Conservation (phyloP, 441 rosid species). For the Populus tomentosa region DNA sequence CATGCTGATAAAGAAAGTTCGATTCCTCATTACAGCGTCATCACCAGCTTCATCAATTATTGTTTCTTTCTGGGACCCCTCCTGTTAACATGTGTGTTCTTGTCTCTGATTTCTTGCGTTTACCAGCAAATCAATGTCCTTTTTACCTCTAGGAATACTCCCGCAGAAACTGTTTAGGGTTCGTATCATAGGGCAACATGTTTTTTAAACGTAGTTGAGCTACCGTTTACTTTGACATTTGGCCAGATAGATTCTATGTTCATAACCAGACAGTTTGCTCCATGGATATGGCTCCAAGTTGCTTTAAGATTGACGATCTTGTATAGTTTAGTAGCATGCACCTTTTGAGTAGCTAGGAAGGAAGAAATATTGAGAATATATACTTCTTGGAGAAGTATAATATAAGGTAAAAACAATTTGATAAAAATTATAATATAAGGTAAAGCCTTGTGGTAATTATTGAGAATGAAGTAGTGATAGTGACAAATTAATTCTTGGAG, state of each 20-base stretch:
- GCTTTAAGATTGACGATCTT: no score
- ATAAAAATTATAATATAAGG: background rate
- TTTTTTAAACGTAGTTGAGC: background rate
- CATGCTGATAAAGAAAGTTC: conserved; percentile 8
- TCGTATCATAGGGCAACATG: no score
- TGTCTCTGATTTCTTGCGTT: background rate
- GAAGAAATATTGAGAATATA: background rate
- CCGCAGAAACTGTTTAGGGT: background rate
- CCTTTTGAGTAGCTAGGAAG: background rate
- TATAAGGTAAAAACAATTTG: background rate
- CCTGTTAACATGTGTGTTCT: background rate
- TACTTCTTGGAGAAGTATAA: no score
- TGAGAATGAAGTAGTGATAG: background rate
- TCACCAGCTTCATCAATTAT: conserved; percentile 22
- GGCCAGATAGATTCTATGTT: background rate
- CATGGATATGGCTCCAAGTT: background rate
- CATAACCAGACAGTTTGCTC: background rate
- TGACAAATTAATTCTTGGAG: background rate
- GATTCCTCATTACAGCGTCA: conserved; percentile 20
- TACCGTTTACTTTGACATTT: background rate
- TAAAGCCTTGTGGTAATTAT: background rate
- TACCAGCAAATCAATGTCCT: conserved; percentile 8
- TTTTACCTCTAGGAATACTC: background rate
- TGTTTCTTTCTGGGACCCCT: conserved; percentile 23
- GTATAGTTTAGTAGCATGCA: background rate